Percentiles rank a stretch among this genome's conserved stretches.
Conservation (phyloP, 345 rosid genomes). For the Capsella bursapastoris region DNA sequence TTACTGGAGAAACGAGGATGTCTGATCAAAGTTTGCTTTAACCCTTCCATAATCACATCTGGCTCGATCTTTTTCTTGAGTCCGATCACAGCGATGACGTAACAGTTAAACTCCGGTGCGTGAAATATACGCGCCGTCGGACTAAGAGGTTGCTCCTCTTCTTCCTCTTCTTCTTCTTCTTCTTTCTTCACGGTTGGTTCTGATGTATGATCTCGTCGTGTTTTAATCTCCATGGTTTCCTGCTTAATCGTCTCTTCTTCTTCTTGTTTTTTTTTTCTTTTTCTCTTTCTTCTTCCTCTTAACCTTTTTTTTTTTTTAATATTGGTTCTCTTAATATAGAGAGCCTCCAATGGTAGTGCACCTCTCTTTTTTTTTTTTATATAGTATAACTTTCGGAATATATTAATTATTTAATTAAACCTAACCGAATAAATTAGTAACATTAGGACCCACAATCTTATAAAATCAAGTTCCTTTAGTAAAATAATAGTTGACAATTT, state of each 20-base stretch:
- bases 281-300: not conserved
- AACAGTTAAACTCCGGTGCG: conserved; percentile 55
- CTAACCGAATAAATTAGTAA: not conserved
- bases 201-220: conserved; percentile 19
- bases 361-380: not conserved
- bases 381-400: not conserved
- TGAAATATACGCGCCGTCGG: conserved; percentile 66
- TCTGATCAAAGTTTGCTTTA: conserved; percentile 56
- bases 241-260: not conserved
- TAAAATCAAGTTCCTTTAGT: too few relatives aligned
- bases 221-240: conserved; percentile 38
- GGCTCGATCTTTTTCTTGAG: conserved; percentile 52
- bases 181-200: conserved; percentile 1
- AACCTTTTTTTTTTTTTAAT: not conserved
- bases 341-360: not conserved
- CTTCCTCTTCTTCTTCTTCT: not conserved
- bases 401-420: too few relatives aligned
- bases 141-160: conserved; percentile 55
- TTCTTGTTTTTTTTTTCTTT: not conserved
- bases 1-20: conserved; percentile 92
- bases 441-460: conserved; percentile 9
- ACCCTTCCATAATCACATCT: conserved; percentile 52
- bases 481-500: not conserved
- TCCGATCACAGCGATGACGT: conserved; percentile 59
- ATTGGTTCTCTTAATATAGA: conserved; percentile 1